Percentiles rank a stretch among this genome's conserved stretches.
These are phyloP conservation scores for Ephemerocybe angulata DNA, from an alignment of 768 basidiomycete species.

Conservation along the genomic window DNA sequence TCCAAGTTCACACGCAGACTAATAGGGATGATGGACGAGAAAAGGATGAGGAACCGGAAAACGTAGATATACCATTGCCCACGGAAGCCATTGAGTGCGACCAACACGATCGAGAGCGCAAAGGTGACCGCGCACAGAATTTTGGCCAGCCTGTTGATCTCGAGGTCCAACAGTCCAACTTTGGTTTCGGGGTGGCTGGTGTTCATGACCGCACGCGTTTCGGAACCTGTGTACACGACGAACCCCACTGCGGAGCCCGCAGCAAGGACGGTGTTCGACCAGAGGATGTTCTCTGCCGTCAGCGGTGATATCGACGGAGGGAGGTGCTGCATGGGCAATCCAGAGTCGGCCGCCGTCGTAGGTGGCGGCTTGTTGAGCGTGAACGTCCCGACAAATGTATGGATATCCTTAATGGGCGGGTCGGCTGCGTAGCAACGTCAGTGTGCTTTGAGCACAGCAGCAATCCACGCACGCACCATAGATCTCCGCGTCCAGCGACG, in stretches of 20 bases:
- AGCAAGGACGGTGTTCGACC: conserved; percentile 97
- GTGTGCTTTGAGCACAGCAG: too few relatives aligned
- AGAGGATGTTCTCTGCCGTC: conserved; percentile 93
- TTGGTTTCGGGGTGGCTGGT: conserved; percentile 97
- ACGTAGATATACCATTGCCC: conserved; percentile 96
- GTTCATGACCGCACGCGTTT: conserved; percentile 98
- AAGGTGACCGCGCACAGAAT: conserved; percentile 95
- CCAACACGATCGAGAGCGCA: conserved; percentile 83
- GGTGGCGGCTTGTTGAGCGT: conserved; percentile 57
- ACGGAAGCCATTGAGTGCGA: conserved; percentile 93
- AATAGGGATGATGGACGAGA: conserved; percentile 99
- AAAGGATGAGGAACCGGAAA: conserved; percentile 93
- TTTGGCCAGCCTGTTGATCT: conserved; percentile 96
- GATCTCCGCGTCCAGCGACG: conserved; percentile 80
- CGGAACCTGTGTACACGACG: conserved; percentile 89
- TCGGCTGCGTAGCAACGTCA: too few relatives aligned
- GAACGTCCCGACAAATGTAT: conserved; percentile 91
- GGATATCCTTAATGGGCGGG: conserved; percentile 94
- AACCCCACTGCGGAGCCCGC: conserved; percentile 92
- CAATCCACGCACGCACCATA: too few relatives aligned
- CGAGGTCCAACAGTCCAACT: conserved; percentile 84
- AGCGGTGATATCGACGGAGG: conserved; percentile 70
- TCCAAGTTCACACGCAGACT: conserved; percentile 98
- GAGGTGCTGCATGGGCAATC: conserved; percentile 38
- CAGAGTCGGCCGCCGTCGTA: conserved; percentile 19